A percentile compares a stretch with the other conserved stretches of the same genome.
Evolutionary conservation across 108 stramenopile genomes (phyloP).

Genomic region (Discostella stelligeroides): DNA sequence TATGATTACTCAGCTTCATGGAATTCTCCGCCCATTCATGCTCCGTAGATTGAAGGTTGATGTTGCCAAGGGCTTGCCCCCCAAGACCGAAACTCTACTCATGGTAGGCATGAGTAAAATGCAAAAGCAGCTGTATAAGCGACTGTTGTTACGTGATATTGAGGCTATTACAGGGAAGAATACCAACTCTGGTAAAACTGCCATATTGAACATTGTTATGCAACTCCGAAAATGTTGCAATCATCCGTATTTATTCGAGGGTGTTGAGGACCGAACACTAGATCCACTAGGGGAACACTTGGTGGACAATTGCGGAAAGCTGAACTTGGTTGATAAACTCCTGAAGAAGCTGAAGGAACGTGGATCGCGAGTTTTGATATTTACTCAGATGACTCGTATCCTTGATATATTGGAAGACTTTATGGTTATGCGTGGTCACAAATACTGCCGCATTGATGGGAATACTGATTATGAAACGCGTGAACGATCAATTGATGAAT

Average conservation of each 20-base stretch:
- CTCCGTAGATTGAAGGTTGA: slow-evolving; percentile 95
- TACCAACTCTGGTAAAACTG: slow-evolving; percentile 71
- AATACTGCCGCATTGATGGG: slow-evolving; percentile 99
- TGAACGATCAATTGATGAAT: slow-evolving; percentile 88
- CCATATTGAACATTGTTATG: slow-evolving; percentile 95
- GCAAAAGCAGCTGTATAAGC: slow-evolving; percentile 94
- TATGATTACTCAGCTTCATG: slow-evolving; percentile 97
- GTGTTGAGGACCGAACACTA: slow-evolving; percentile 89
- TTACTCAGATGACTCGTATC: slow-evolving; percentile 97
- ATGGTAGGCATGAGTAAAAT: slow-evolving; percentile 90
- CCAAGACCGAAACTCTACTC: slow-evolving; percentile 91
- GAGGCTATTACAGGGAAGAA: slow-evolving; percentile 79
- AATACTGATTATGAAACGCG: slow-evolving; percentile 94
- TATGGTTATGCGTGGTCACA: slow-evolving; percentile 80
- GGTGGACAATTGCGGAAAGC: slow-evolving; percentile 86
- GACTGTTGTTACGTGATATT: slow-evolving; percentile 85
- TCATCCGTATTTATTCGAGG: slow-evolving; percentile 98
- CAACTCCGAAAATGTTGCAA: slow-evolving; percentile 99
- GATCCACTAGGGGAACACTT: slow-evolving; percentile 88
- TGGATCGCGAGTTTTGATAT: slow-evolving; percentile 93
- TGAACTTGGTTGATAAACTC: slow-evolving; percentile 90
- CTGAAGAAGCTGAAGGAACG: slow-evolving; percentile 79
- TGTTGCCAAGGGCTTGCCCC: slow-evolving; percentile 89
- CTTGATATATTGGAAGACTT: slow-evolving; percentile 95
- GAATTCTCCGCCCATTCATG: slow-evolving; percentile 98